Base-by-base conservation (phyloP, 2,329 filamentous ascomycete genomes). In the Talaromyces verruculosus region DNA sequence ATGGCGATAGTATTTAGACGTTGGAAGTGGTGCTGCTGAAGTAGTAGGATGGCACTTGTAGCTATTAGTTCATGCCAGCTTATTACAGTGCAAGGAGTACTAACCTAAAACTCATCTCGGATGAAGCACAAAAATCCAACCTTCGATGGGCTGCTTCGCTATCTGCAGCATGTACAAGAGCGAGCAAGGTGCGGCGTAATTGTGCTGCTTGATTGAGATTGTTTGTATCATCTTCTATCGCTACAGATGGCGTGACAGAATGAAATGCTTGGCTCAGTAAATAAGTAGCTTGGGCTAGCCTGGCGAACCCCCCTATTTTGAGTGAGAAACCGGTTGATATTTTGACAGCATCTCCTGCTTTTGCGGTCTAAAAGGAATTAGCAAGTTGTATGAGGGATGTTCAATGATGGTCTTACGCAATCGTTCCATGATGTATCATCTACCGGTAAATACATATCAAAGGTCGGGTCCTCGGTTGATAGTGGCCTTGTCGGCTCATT, bases 361-460 rank as follows among this genome's bases (percentile, higher is more conserved):
- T 53, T 5, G 49, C 28, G 17, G 49, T 33, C 49, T 51, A 2
- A 17, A 3, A 30, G 15, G 1, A 0, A 17, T 51, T n/a, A 51
- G 7, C 15, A n/a, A 51, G 1, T 30, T 30, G 47, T 1, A 51
- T 8, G 15, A 25, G 30, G 2, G 10, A 30, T 30, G 25, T 7
- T n/a, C 6, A 10, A 22, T n/a, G 49, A n/a, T n/a, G 1, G 28
- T 53, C 25, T 53, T 53, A 53, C 49, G 17, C 49, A 30, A 53
- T 53, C 49, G 49, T 53, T 53, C 49, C 49, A 53, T 33, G 49
- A 53, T 10, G 49, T 53, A 53, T 53, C 49, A 33, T 53, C 49
- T 33, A 53, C 49, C 28, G 49, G 49, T 13, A 53, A 53, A 53
- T 53, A 53, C 49, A n/a, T 53, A 53, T 53, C 49, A n/a, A 53